These are phyloP conservation scores for Linnemannia elongata DNA, from an alignment of 192 early-diverging fungal species.

Conservation along the genomic window DNA sequence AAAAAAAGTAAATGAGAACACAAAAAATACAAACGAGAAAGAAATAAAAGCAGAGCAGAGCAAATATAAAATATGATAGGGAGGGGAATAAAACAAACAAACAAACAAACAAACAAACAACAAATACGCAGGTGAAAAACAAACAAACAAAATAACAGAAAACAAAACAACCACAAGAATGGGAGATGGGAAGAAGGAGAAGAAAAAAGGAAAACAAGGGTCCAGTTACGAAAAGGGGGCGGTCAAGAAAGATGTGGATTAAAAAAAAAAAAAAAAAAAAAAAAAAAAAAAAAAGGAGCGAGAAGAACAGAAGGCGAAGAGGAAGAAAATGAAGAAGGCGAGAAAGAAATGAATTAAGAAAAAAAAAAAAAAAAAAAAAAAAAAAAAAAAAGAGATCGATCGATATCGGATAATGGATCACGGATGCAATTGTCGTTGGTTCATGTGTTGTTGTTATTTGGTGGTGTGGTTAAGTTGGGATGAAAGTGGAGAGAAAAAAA, in stretches of 20 bases:
- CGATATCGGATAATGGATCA: slow-evolving; percentile 7
- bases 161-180: not conserved
- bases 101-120: not conserved
- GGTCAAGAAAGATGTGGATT: not conserved
- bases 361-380: not conserved
- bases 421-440: not conserved
- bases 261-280: not conserved
- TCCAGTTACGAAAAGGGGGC: not conserved
- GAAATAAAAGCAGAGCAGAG: slow-evolving; percentile 4
- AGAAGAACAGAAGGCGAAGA: not conserved
- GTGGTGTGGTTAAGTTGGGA: not conserved
- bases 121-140: no score
- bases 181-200: not conserved
- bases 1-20: no score
- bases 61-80: not conserved
- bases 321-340: not conserved
- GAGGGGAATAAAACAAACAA: not conserved
- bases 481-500: no score
- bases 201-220: not conserved
- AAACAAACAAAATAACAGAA: no score
- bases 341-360: not conserved
- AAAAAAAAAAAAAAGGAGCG: not conserved
- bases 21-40: not conserved
- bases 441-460: not conserved
- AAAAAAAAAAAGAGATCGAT: not conserved